Evolutionary conservation across 371 early-diverging fungal species (phyloP).

Genomic region (Mortierella sp.): DNA sequence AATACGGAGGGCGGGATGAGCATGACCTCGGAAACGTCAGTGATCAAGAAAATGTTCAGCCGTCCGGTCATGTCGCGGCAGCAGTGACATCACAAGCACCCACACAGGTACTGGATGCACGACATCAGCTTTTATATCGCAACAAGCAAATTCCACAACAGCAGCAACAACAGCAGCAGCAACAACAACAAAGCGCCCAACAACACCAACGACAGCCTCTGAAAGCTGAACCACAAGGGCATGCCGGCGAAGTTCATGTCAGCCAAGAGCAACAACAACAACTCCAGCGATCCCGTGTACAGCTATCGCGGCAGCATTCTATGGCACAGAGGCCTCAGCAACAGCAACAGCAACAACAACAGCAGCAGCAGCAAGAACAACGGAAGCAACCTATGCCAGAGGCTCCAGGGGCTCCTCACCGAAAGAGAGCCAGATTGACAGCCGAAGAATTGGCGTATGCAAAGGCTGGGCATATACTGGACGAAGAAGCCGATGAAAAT

Average conservation of each 20-base stretch:
- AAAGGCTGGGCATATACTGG: background rate
- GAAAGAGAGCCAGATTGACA: background rate
- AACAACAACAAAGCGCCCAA: constrained; percentile 13
- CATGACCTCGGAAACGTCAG: constrained; percentile 6
- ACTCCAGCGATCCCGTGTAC: background rate
- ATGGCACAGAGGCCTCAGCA: constrained; percentile 6
- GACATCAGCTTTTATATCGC: constrained; percentile 20
- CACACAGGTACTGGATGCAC: constrained; percentile 15
- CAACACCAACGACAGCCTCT: background rate
- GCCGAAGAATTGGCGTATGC: background rate
- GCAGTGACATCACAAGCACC: background rate
- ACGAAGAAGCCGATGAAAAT: background rate
- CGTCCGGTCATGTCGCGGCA: background rate
- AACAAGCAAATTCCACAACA: constrained; percentile 6
- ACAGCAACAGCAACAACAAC: constrained; percentile 16
- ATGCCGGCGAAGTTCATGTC: background rate
- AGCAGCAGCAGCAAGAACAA: background rate
- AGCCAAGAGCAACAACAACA: background rate
- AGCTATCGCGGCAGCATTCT: constrained; percentile 11
- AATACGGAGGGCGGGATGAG: background rate
- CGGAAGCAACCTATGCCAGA: background rate
- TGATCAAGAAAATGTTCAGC: constrained; percentile 26
- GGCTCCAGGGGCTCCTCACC: background rate
- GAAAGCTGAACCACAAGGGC: background rate
- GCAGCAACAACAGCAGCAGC: constrained; percentile 9